Base-by-base conservation (phyloP, 1,284 basidiomycete genomes). In the Rhizoctonia solani region DNA sequence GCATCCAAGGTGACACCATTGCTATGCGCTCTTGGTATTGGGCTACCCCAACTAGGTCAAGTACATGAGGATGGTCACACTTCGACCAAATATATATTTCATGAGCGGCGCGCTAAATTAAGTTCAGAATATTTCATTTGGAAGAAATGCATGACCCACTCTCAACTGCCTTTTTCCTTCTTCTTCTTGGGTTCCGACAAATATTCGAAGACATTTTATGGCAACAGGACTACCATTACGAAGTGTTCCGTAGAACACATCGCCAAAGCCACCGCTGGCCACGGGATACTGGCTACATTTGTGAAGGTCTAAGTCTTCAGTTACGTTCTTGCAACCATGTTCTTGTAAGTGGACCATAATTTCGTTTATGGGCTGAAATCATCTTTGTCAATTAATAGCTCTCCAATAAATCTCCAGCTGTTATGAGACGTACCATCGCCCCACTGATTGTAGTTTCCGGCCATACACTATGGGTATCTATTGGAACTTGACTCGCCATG, bases 11-110 rank as follows among this genome's bases (percentile, higher is more conserved):
- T 1, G 63, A 66, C 1, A 66, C 63, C 63, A 66, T 54, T 8
- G 63, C 63, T 14, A 66, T 44, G 4, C 44, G 41, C 4, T 47
- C 42, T 6, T 19, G 63, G 32, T 42, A 66, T n/a, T 30, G 11
- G 4, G 50, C 50, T 27, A 54, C 11, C 19, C 63, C 63, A 13
- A 23, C 13, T 25, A 54, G 21, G 2, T 47, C 52, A 11, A 66
- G 30, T 1, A 66, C 41, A n/a, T 66, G 42, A 4, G 39, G 21
- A 14, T 66, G 63, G 13, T 46, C 37, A 11, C 52, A 44, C 19
- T 37, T 46, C 16, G 63, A 66, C 63, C 63, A 66, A 14, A 27
- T 21, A 30, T 66, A 54, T 21, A 66, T n/a, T 25, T 66, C 63
- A 19, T 52, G 63, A 25, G 63, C 63, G 9, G 63, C 41, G 30